Conservation (phyloP, 2,329 filamentous ascomycete genomes). For the Drechslera avenae region DNA sequence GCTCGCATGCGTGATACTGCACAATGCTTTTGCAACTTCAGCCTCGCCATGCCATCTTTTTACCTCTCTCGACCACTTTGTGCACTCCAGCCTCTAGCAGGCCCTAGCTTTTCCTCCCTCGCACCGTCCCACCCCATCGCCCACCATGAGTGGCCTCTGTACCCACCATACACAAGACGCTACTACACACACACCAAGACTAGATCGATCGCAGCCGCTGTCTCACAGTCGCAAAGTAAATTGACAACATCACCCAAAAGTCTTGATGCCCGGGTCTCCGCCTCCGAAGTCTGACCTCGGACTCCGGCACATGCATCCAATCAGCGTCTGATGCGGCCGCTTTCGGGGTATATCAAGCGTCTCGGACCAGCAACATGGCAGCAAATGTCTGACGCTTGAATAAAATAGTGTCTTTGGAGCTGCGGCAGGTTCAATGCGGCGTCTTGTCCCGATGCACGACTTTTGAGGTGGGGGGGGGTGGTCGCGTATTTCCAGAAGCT, state of each 20-base stretch:
- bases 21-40: neutral
- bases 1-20: neutral
- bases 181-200: neutral
- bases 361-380: slow-evolving; percentile 1
- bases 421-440: neutral
- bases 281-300: slow-evolving; percentile 23
- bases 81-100: neutral
- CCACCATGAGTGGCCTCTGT: neutral
- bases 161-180: neutral
- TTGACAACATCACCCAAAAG: neutral
- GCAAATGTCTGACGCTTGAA: slow-evolving; percentile 12
- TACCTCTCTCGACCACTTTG: slow-evolving; percentile 4
- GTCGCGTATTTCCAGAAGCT: too few relatives aligned
- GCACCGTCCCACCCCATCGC: slow-evolving; percentile 5
- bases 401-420: neutral
- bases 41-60: slow-evolving; percentile 8
- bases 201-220: neutral
- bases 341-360: slow-evolving; percentile 2
- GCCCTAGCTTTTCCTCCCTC: neutral
- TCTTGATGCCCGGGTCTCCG: slow-evolving; percentile 29
- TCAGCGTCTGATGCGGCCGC: slow-evolving; percentile 13
- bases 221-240: neutral
- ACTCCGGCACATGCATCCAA: slow-evolving; percentile 26
- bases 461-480: too few relatives aligned
- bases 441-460: too few relatives aligned